Percentiles rank a stretch among this genome's conserved stretches.
phyloP scores from a whole-genome alignment of 208 protist species.

The Crithidia sp. region DNA sequence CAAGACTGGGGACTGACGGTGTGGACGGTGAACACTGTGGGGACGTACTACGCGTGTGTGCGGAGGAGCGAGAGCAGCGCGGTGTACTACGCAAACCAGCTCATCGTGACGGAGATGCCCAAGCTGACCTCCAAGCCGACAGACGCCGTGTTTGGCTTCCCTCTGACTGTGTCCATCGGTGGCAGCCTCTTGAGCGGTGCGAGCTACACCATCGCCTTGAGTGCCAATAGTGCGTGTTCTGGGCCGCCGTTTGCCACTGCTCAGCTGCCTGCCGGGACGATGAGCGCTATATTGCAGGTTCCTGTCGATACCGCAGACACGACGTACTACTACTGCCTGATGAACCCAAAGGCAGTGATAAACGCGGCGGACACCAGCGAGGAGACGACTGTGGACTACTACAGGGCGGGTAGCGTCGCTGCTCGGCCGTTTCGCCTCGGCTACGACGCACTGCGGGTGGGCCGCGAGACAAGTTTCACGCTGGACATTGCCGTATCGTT shows the following conservation, averaged over 20 bases:
- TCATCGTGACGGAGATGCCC: slow-evolving; percentile 49
- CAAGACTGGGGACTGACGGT: slow-evolving; percentile 28
- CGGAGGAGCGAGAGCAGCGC: slow-evolving; percentile 17
- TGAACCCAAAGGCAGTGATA: neutral
- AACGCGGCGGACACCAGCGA: neutral
- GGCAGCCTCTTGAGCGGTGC: too few species aligned
- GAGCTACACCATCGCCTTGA: too few species aligned
- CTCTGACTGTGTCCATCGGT: too few species aligned
- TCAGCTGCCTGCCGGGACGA: too few species aligned
- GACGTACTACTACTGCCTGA: neutral
- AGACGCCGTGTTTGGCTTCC: too few species aligned
- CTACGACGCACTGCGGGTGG: neutral
- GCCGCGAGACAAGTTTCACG: neutral
- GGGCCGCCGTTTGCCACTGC: too few species aligned
- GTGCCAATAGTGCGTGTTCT: too few species aligned
- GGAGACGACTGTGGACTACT: neutral
- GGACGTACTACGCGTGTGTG: slow-evolving; percentile 77
- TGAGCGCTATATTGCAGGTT: too few species aligned
- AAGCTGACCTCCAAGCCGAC: too few species aligned
- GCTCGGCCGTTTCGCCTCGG: neutral
- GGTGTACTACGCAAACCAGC: slow-evolving; percentile 35
- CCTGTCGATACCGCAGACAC: too few species aligned
- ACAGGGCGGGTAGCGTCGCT: neutral
- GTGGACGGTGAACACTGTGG: slow-evolving; percentile 40
- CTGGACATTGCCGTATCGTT: neutral